Evolutionary conservation across 257 asterid genomes (phyloP), one percentile per base, ranked within the genome.

Genomic region (Vinca minor): DNA sequence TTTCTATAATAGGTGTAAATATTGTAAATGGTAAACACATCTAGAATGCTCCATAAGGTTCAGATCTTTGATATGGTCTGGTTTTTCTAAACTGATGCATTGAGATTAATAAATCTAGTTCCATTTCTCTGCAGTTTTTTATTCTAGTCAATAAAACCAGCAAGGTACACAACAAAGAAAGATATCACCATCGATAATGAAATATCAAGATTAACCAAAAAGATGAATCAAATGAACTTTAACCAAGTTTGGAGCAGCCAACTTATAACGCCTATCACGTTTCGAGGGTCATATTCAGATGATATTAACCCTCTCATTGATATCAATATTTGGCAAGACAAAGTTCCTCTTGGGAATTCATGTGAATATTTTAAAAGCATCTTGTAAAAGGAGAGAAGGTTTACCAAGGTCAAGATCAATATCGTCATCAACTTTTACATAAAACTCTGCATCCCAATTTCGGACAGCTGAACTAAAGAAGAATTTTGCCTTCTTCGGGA

Each of bases 371-470:
- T 54, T 8, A 41, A 15, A 10, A 49, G 26, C 20, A 42, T 31
- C 14, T 47, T 6, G 20, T 34, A 9, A 41, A 55, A 59, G 14
- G 8, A 53, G 18, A 45, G 31, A 50, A 71, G 47, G 56, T 60
- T 74, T 84, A 91, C 96, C 96, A 38, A 86, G 76, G 65, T 86
- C 83, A 64, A 91, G 79, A 80, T 86, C 91, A 72, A 88, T 74
- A 52, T 80, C 77, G 73, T 88, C 95, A 59, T 86, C 79, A 53
- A 86, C 91, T 88, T 88, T 91, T 32, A 91, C 79, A 74, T 86
- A 91, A 72, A 84, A 91, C 36, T 91, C 98, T 25, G 98, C 96
- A 74, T 91, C 89, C 98, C 96, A 91, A 79, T 59, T 84, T 70
- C 86, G 98, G 69, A 86, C 87, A 66, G 98, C 97, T 52, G 89